Evolutionary conservation across 768 basidiomycete genomes (phyloP).

Genomic region (Lactifluus volemus): DNA sequence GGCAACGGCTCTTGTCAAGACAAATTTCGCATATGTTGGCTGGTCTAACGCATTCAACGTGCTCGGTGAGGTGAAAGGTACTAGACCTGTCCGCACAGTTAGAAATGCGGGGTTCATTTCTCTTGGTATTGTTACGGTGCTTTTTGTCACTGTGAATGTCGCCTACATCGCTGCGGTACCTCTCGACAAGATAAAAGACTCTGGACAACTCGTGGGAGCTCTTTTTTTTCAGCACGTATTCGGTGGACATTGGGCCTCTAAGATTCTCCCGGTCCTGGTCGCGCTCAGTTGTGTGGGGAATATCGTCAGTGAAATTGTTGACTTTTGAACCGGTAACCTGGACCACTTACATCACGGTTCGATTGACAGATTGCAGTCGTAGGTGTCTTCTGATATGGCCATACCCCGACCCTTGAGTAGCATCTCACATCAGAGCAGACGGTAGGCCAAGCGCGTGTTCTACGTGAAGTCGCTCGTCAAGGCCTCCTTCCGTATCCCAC

Average conservation of each 20-base stretch:
- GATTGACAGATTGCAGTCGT: constrained; percentile 23
- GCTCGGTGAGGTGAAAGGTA: constrained; percentile 31
- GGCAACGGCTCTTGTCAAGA: constrained; percentile 26
- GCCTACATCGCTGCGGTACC: constrained; percentile 35
- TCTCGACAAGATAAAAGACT: constrained; percentile 34
- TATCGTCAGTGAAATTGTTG: constrained; percentile 30
- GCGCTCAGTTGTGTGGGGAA: constrained; percentile 18
- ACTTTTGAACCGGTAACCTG: constrained; percentile 27
- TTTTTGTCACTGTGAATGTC: constrained; percentile 42
- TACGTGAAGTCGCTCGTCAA: constrained; percentile 45
- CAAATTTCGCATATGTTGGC: constrained; percentile 26
- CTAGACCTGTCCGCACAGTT: constrained; percentile 38
- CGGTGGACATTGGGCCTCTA: constrained; percentile 28
- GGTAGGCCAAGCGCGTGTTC: constrained; percentile 37
- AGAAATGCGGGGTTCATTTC: constrained; percentile 38
- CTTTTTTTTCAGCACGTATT: constrained; percentile 46
- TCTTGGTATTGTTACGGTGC: constrained; percentile 36
- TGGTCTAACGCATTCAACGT: constrained; percentile 40
- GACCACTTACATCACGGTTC: constrained; percentile 32
- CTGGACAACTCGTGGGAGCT: constrained; percentile 38
- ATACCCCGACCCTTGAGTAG: neutral
- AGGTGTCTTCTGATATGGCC: neutral
- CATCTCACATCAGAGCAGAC: constrained; percentile 16
- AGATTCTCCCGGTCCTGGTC: constrained; percentile 16
- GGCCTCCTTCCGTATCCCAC: constrained; percentile 41